Evolutionary conservation across 108 stramenopile genomes (phyloP), one percentile per base, ranked within the genome.

Genomic region (Nitzschia sp.): DNA sequence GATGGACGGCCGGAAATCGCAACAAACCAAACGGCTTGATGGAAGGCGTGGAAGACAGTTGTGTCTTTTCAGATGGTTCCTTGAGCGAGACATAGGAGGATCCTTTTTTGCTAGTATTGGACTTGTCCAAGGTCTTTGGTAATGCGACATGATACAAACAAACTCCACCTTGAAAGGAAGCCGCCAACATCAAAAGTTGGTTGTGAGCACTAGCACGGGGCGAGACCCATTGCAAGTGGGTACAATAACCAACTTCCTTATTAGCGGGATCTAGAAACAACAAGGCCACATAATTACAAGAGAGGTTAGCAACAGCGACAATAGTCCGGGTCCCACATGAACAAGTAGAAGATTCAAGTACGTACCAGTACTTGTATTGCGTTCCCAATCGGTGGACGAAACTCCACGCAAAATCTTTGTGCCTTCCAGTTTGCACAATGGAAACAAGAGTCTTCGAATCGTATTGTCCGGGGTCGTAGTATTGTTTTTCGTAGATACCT

Each of bases 61-160:
- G 69, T 6, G 80, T 81, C 56, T 60, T 66, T 36, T 66, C 60
- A 9, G 34, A 76, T 1, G 74, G 80, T 5, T 45, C 35, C 26
- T 46, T 53, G 4, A 60, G 46, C 9, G 29, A 56, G 17, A 55
- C 35, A 29, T 75, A 75, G 38, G 62, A 28, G 11, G 42, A 23
- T 45, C 28, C 31, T 32, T 61, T 54, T 31, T 34, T 47, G 27
- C 36, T 21, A 2, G 31, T 56, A 15, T 28, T 9, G 29, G 35
- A 30, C 29, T 64, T 54, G 51, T 77, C 77, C 28, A 59, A 48
- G 0, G 75, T n/a, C 31, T 75, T 56, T 21, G 83, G 80, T 5
- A 83, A 35, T 54, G 64, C 62, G 9, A 94, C 85, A 63, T 88
- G 90, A 57, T 83, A 94, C 8, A 94, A 51, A 38, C 85, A 84